phyloP scores from a whole-genome alignment of 1,284 basidiomycete genomes.

The Puccinia triticina region DNA sequence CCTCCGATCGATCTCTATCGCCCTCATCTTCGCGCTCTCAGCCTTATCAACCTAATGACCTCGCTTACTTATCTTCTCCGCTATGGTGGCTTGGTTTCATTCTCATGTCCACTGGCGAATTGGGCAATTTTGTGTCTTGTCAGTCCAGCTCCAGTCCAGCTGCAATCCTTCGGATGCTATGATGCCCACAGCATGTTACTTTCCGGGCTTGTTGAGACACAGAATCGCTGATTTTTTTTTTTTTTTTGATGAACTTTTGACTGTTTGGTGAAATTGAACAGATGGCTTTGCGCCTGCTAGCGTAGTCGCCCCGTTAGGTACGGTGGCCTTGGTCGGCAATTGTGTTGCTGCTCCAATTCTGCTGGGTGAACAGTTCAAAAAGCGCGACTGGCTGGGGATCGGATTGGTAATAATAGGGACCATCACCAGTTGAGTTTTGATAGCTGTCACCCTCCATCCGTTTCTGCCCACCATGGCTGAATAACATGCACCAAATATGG shows the following conservation, averaged over 20 bases:
- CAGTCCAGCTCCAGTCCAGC: conserved; percentile 52
- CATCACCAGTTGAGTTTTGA: conserved; percentile 52
- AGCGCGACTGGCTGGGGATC: conserved; percentile 81
- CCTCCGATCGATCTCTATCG: background rate
- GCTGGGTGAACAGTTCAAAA: conserved; percentile 62
- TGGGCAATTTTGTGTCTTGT: conserved; percentile 84
- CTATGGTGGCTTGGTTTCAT: conserved; percentile 90
- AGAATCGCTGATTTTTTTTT: background rate
- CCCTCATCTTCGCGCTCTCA: background rate
- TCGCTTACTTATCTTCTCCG: conserved; percentile 64
- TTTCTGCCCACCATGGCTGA: conserved; percentile 59
- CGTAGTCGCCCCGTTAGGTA: conserved; percentile 87
- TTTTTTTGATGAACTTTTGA: background rate
- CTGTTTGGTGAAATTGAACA: background rate
- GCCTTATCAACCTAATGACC: conserved; percentile 7
- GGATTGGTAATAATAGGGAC: conserved; percentile 58
- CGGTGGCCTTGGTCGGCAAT: conserved; percentile 78
- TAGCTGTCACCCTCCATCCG: conserved; percentile 66
- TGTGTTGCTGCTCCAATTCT: conserved; percentile 89
- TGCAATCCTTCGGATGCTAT: conserved; percentile 46
- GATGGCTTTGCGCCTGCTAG: conserved; percentile 84
- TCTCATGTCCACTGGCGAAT: conserved; percentile 87
- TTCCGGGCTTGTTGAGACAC: too few relatives aligned
- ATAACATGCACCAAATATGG: background rate
- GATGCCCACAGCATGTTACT: background rate